Evolutionary conservation across 1,284 basidiomycete genomes (phyloP).

Genomic region (Ceratobasidium papillatum): DNA sequence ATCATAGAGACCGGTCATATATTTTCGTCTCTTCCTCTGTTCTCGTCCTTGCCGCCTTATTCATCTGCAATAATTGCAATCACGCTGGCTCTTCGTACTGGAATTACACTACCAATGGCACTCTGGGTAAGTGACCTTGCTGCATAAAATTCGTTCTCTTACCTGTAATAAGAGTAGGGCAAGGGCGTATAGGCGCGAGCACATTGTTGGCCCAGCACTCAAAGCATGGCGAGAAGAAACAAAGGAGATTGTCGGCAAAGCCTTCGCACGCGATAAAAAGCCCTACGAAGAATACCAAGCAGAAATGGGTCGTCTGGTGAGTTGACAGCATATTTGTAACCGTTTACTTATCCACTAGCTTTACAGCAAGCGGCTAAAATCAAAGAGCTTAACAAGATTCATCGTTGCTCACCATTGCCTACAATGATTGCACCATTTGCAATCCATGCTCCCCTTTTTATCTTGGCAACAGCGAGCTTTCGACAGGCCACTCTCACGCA

Average conservation of each 20-base stretch:
- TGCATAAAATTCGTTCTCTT: background rate
- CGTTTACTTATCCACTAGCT: background rate
- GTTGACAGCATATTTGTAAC: constrained; percentile 33
- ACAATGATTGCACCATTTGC: constrained; percentile 71
- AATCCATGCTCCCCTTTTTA: constrained; percentile 77
- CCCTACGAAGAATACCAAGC: constrained; percentile 55
- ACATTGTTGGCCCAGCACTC: constrained; percentile 35
- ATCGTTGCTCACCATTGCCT: constrained; percentile 66
- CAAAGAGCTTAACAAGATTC: constrained; percentile 61
- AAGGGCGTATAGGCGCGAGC: constrained; percentile 34
- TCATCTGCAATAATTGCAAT: constrained; percentile 79
- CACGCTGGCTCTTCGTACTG: constrained; percentile 71
- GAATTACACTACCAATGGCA: constrained; percentile 75
- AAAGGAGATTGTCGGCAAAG: constrained; percentile 71
- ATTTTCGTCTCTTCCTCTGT: constrained; percentile 72
- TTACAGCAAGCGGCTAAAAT: constrained; percentile 27
- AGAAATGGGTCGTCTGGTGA: constrained; percentile 49
- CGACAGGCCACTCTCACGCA: constrained; percentile 65
- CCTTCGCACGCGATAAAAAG: constrained; percentile 72
- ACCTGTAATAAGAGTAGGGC: constrained; percentile 40
- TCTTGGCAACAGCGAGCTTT: constrained; percentile 68
- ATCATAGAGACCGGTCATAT: constrained; percentile 62
- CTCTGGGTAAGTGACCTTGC: constrained; percentile 71
- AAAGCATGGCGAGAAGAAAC: constrained; percentile 58
- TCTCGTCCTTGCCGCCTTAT: constrained; percentile 71